Percentiles rank a stretch among this genome's conserved stretches.
Conservation (phyloP, 306 rosid species). For the Lathyrus aphaca region DNA sequence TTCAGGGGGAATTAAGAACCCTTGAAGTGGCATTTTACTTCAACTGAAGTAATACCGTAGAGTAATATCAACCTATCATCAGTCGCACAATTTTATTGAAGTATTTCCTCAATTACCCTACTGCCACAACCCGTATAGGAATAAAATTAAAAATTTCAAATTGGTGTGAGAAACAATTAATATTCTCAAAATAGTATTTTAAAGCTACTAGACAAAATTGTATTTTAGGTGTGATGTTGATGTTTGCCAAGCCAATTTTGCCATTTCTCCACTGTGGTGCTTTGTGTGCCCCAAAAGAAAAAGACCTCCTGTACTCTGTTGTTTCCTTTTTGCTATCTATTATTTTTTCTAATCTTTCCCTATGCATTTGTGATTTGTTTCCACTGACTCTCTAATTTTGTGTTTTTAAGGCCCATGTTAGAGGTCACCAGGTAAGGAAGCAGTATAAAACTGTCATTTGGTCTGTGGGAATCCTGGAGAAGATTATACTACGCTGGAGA, state of each 20-base stretch:
- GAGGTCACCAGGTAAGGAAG: constrained; percentile 95
- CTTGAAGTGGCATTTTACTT: neutral
- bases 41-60: neutral
- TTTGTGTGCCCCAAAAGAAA: constrained; percentile 1
- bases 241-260: constrained; percentile 4
- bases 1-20: too few species aligned
- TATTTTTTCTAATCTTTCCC: neutral
- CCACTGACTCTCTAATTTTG: constrained; percentile 45
- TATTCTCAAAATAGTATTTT: neutral
- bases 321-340: neutral
- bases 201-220: constrained; percentile 15
- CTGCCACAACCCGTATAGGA: neutral
- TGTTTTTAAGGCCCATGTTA: constrained; percentile 77
- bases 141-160: constrained; percentile 9
- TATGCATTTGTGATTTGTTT: constrained; percentile 10
- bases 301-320: neutral
- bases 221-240: constrained; percentile 25
- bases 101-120: neutral
- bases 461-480: constrained; percentile 90
- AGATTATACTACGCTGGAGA: constrained; percentile 89
- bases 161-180: constrained; percentile 1
- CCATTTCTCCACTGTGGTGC: constrained; percentile 5
- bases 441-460: constrained; percentile 69
- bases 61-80: neutral
- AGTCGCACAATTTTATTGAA: neutral